A percentile compares a stretch with the other conserved stretches of the same genome.
Conservation (phyloP, 208 protist species). For the Acanthamoeba sp. region DNA sequence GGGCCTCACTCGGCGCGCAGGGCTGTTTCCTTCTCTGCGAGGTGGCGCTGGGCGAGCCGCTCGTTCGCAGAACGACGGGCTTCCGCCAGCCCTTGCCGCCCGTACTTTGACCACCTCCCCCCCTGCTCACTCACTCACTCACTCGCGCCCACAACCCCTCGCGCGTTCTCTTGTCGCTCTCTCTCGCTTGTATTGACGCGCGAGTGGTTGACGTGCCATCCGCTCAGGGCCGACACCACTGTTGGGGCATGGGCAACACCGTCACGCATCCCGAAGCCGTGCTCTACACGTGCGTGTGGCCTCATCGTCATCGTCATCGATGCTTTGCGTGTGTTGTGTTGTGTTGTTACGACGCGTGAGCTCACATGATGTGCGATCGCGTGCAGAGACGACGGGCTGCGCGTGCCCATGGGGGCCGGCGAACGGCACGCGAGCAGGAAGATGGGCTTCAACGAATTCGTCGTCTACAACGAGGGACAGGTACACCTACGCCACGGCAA, state of each 20-base stretch:
- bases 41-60: slow-evolving; percentile 11
- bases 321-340: too few relatives aligned
- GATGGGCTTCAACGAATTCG: slow-evolving; percentile 29
- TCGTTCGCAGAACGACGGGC: neutral
- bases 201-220: neutral
- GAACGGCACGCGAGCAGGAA: neutral
- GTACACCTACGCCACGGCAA: neutral
- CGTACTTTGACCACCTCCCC: neutral
- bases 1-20: too few relatives aligned
- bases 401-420: neutral
- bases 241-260: neutral
- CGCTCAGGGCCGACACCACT: neutral
- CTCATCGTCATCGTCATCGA: neutral
- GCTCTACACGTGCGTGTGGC: slow-evolving; percentile 16
- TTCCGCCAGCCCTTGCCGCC: neutral
- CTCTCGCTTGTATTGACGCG: neutral
- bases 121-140: neutral
- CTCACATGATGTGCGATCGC: neutral
- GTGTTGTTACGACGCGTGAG: too few relatives aligned
- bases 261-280: neutral
- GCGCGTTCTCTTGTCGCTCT: neutral
- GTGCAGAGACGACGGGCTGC: neutral
- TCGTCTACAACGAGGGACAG: slow-evolving; percentile 62
- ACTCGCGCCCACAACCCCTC: neutral
- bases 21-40: slow-evolving; percentile 41